A percentile compares a stretch with the other conserved stretches of the same genome.
Conservation (phyloP, 2,329 filamentous ascomycete species). For the Xylariomycetidae sp. region DNA sequence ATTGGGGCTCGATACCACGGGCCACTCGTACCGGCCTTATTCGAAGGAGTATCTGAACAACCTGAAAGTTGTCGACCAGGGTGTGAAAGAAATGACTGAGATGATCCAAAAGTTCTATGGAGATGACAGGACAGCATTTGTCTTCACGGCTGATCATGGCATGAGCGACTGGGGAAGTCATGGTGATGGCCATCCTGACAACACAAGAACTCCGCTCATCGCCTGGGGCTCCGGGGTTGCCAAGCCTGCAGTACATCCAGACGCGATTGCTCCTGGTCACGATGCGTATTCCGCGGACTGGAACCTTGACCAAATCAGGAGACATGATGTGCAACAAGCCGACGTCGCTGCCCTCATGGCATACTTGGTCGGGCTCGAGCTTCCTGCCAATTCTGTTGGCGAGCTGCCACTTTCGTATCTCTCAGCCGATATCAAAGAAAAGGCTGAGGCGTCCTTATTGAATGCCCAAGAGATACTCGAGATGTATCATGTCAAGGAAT, state of each 20-base stretch:
- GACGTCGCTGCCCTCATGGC: constrained; percentile 96
- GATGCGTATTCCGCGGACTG: constrained; percentile 90
- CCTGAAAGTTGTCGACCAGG: constrained; percentile 88
- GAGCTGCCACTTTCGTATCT: constrained; percentile 84
- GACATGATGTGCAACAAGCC: constrained; percentile 90
- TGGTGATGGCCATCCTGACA: constrained; percentile 94
- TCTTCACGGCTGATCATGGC: constrained; percentile 96
- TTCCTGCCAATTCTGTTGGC: constrained; percentile 93
- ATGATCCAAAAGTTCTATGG: constrained; percentile 82
- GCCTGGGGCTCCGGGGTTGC: constrained; percentile 91
- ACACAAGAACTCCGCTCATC: constrained; percentile 89
- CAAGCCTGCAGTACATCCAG: constrained; percentile 56
- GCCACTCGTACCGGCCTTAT: constrained; percentile 82
- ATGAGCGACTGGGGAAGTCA: constrained; percentile 99
- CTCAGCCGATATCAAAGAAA: constrained; percentile 65
- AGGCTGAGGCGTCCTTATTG: constrained; percentile 77
- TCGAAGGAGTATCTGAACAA: constrained; percentile 94
- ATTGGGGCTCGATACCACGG: constrained; percentile 84
- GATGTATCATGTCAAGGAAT: constrained; percentile 94
- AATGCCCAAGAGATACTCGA: constrained; percentile 87
- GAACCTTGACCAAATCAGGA: constrained; percentile 72
- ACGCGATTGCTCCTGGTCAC: constrained; percentile 67
- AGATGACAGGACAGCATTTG: constrained; percentile 81
- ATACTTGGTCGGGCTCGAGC: constrained; percentile 81
- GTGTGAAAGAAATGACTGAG: constrained; percentile 77